These are phyloP conservation scores for Vanrija pseudolonga DNA, from an alignment of 1,284 basidiomycete species.

Conservation along the genomic window DNA sequence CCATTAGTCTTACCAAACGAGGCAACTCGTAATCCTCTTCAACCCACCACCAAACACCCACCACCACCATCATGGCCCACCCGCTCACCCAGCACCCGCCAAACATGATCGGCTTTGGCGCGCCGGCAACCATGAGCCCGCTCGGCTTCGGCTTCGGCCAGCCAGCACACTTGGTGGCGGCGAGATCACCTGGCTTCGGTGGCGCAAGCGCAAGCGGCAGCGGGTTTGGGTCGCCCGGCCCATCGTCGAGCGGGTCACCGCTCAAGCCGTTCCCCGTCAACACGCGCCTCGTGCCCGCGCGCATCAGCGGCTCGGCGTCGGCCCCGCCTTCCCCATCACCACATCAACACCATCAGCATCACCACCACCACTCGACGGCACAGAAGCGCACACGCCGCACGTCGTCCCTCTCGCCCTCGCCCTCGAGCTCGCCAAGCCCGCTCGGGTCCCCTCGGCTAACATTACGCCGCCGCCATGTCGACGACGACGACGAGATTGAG, in stretches of 20 bases:
- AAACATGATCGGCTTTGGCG: conserved; percentile 37
- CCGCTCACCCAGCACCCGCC: conserved; percentile 44
- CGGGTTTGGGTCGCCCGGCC: neutral
- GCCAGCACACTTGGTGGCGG: conserved; percentile 4
- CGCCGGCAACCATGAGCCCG: conserved; percentile 36
- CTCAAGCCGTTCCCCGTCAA: neutral
- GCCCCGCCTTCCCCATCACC: conserved; percentile 14
- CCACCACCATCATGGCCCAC: conserved; percentile 33
- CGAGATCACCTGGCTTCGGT: conserved; percentile 4
- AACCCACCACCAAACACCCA: neutral
- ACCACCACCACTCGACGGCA: too few relatives aligned
- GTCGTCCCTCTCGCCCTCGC: conserved; percentile 23
- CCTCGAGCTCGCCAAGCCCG: conserved; percentile 20
- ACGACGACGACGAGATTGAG: conserved; percentile 15
- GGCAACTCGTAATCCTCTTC: neutral
- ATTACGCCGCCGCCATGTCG: conserved; percentile 13
- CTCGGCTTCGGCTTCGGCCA: conserved; percentile 41
- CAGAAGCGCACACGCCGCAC: conserved; percentile 20
- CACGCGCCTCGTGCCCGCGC: conserved; percentile 2
- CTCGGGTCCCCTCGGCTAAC: conserved; percentile 9
- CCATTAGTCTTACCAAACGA: neutral
- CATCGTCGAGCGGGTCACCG: conserved; percentile 1
- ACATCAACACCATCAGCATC: conserved; percentile 2
- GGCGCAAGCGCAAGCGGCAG: neutral
- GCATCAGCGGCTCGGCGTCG: conserved; percentile 2